Evolutionary conservation across 768 basidiomycete species (phyloP), one percentile per base, ranked within the genome.

Genomic region (Macrolepiota fuliginosa): DNA sequence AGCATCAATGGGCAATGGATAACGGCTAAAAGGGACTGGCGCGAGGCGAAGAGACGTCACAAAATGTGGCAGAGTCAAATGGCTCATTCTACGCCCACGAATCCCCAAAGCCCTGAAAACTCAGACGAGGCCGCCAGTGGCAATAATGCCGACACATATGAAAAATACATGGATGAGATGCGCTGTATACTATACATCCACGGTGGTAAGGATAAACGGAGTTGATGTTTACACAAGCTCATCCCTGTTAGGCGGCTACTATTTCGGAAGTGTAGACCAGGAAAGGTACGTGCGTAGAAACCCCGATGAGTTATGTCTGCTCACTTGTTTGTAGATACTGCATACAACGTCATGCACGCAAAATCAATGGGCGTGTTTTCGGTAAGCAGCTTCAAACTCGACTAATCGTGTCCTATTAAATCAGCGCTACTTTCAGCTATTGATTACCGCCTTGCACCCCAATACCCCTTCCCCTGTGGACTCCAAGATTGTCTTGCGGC

Each of bases 401-500:
- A 54, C 17, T 27, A 4, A 42, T 9, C 25, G n/a, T 29, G 29
- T 37, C 54, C 24, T 62, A 29, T 17, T 39, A 53, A n/a, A 64
- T 53, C n/a, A 39, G 56, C 45, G 29, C 9, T 74, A 57, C 65
- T 65, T 54, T 13, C 62, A 91, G 89, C 90, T 61, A 80, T 92
- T 57, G 90, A 90, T 64, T 92, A 92, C 68, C 83, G 90, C 40
- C 83, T 96, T n/a, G 91, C 96, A 13, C 96, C 96, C 0, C 96
- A 98, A 74, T 98, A 96, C 67, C 96, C 96, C 1, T 98, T 97
- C 71, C 96, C 96, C 13, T 94, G 92, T 65, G 92, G 89, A 0
- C 74, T 98, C 6, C 95, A 97, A 67, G 96, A 98, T 72, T 77
- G 88, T 36, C 69, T 98, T 11, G 92, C 96, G 2, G 89, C 94